Evolutionary conservation across 1,284 basidiomycete species (phyloP), one percentile per base, ranked within the genome.

Genomic region (Trametes versicolor): DNA sequence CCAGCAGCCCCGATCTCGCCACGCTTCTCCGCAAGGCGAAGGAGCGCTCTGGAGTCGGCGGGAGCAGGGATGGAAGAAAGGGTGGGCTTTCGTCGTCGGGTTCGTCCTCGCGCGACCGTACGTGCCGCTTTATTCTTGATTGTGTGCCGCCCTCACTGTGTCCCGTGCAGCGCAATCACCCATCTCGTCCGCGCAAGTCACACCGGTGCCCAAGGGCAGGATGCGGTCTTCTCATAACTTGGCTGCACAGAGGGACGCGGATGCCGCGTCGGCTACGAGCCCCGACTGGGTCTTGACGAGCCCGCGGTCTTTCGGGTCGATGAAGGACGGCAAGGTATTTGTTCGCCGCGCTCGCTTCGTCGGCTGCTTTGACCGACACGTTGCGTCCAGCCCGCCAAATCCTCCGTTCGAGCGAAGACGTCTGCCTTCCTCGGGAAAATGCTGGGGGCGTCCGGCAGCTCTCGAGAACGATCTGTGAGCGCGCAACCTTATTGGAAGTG

Each of bases 1-100:
- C 94, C 27, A 94, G 92, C 71, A 94, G 92, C 71, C 95, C 95
- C 27, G 95, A 97, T 77, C 83, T 97, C 27, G 92, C 93, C 4
- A 95, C 93, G 2, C 82, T 96, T 61, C 79, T 95, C 58, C 85
- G 90, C 67, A 95, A 94, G 78, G 89, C 91, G 39, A 92, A 89
- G 76, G 90, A 91, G 72, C 82, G 84, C 53, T 87, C 87, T 39
- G 75, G 67, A 73, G 75, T 67, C 9, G 71, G 75, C 65, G 68
- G 62, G 47, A 80, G 78, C 65, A 80, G 76, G 69, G 84, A 85
- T 67, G 84, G 80, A 71, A 76, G 79, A 63, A 75, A 78, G 48
- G 83, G 83, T n/a, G 76, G 76, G 6, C 79, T 83, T 23, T 86
- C 88, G 15, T 29, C 49, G 49, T 50, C 49, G 45, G 43, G 19